Percentiles rank a stretch among this genome's conserved stretches.
These are phyloP conservation scores for Pyrenula massariospora DNA, from an alignment of 495 filamentous ascomycete genomes.

Conservation along the genomic window DNA sequence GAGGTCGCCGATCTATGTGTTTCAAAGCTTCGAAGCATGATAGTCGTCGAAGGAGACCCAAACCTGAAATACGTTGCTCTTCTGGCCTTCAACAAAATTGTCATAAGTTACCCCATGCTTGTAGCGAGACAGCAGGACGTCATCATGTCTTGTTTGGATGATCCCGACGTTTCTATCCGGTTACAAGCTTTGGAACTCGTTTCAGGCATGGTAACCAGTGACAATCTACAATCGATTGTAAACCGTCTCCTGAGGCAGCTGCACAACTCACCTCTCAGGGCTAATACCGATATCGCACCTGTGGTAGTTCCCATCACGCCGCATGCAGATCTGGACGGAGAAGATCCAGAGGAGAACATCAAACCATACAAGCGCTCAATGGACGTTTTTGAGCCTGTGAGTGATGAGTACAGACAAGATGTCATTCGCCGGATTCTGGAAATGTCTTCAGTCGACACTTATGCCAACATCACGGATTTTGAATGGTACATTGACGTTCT, in stretches of 20 bases:
- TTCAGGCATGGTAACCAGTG: conserved; percentile 78
- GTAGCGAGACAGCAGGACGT: conserved; percentile 89
- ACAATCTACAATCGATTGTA: conserved; percentile 73
- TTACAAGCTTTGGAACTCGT: conserved; percentile 84
- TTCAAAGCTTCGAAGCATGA: conserved; percentile 84
- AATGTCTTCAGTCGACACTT: conserved; percentile 88
- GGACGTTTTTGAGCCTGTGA: conserved; percentile 33
- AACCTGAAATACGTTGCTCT: conserved; percentile 93
- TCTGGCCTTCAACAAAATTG: conserved; percentile 87
- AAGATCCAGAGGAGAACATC: conserved; percentile 36
- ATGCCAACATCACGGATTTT: conserved; percentile 75
- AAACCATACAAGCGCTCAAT: conserved; percentile 15
- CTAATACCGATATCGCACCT: conserved; percentile 18
- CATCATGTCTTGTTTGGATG: conserved; percentile 90
- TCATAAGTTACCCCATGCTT: conserved; percentile 73
- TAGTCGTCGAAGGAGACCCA: conserved; percentile 81
- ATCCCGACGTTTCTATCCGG: conserved; percentile 90
- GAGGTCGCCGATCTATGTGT: conserved; percentile 93
- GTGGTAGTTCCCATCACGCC: conserved; percentile 19
- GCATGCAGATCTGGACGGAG: conserved; percentile 44
- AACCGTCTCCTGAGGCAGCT: conserved; percentile 80
- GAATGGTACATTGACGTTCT: conserved; percentile 92
- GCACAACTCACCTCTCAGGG: conserved; percentile 24
- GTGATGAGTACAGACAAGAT: conserved; percentile 69
- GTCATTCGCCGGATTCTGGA: conserved; percentile 71